Percentiles rank a stretch among this genome's conserved stretches.
Conservation (phyloP, 2,329 filamentous ascomycete species). For the Davidsoniella eucalypti region DNA sequence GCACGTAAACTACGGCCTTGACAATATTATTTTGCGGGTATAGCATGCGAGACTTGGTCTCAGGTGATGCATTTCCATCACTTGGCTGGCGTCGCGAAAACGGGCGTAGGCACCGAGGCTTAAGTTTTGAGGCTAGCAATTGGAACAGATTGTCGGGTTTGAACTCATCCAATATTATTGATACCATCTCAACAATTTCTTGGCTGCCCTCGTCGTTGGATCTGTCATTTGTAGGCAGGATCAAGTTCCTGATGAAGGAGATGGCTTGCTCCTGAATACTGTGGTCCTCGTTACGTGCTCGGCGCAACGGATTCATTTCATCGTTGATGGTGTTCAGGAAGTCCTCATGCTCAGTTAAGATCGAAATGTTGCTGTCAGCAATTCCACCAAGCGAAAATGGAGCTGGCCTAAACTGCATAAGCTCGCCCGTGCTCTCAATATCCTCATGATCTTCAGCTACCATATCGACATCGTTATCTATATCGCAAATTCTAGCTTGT, state of each 20-base stretch:
- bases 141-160: slow-evolving; percentile 66
- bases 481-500: not conserved
- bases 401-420: slow-evolving; percentile 2
- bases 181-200: slow-evolving; percentile 58
- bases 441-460: slow-evolving; percentile 46
- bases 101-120: slow-evolving; percentile 39
- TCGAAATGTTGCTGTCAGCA: slow-evolving; percentile 1
- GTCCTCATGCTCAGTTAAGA: slow-evolving; percentile 2
- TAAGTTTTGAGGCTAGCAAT: slow-evolving; percentile 63
- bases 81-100: slow-evolving; percentile 27
- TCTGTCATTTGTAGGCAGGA: slow-evolving; percentile 21
- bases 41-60: slow-evolving; percentile 31
- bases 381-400: slow-evolving; percentile 4
- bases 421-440: slow-evolving; percentile 24
- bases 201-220: slow-evolving; percentile 25
- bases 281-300: slow-evolving; percentile 60
- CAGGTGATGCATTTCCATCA: slow-evolving; percentile 14
- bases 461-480: slow-evolving; percentile 23
- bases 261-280: slow-evolving; percentile 83
- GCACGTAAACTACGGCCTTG: slow-evolving; percentile 59
- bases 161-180: slow-evolving; percentile 61
- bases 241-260: slow-evolving; percentile 77
- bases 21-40: slow-evolving; percentile 54
- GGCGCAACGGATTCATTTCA: slow-evolving; percentile 23
- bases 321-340: not conserved